A percentile compares a stretch with the other conserved stretches of the same genome.
Conservation (phyloP, 371 early-diverging fungal species). For the Mortierella sp. region DNA sequence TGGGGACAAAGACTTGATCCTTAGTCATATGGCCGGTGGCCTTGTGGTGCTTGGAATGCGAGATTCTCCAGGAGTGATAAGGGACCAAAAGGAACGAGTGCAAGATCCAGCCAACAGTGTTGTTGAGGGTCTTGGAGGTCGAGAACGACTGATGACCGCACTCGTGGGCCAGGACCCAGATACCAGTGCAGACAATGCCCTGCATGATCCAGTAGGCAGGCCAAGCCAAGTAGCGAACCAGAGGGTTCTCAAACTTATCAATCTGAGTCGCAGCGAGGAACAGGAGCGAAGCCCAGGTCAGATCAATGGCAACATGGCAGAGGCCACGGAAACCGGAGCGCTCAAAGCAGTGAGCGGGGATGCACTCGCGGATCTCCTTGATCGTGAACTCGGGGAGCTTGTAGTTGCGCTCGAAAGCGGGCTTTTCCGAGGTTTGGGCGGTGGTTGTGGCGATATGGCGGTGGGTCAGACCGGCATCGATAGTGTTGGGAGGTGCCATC, state of each 20-base stretch:
- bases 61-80: constrained; percentile 81
- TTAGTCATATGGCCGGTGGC: constrained; percentile 82
- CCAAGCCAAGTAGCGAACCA: constrained; percentile 73
- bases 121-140: constrained; percentile 78
- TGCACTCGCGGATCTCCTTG: constrained; percentile 87
- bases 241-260: constrained; percentile 60
- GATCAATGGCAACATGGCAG: constrained; percentile 76
- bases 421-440: constrained; percentile 18
- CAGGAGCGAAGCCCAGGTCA: constrained; percentile 69
- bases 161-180: constrained; percentile 93
- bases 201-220: constrained; percentile 81
- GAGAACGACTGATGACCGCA: constrained; percentile 90
- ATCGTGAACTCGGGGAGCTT: constrained; percentile 80
- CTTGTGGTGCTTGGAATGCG: constrained; percentile 88
- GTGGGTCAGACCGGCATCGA: constrained; percentile 50
- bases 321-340: constrained; percentile 79
- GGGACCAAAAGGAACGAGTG: constrained; percentile 89
- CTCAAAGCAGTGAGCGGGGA: constrained; percentile 90
- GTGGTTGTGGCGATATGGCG: constrained; percentile 24
- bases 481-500: constrained; percentile 56
- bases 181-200: constrained; percentile 85
- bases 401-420: constrained; percentile 62
- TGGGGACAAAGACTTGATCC: constrained; percentile 92
- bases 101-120: constrained; percentile 83
- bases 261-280: constrained; percentile 76